Percentiles rank a stretch among this genome's conserved stretches.
Evolutionary conservation across 2,329 filamentous ascomycete genomes (phyloP).

Genomic region (Coniella vitis): DNA sequence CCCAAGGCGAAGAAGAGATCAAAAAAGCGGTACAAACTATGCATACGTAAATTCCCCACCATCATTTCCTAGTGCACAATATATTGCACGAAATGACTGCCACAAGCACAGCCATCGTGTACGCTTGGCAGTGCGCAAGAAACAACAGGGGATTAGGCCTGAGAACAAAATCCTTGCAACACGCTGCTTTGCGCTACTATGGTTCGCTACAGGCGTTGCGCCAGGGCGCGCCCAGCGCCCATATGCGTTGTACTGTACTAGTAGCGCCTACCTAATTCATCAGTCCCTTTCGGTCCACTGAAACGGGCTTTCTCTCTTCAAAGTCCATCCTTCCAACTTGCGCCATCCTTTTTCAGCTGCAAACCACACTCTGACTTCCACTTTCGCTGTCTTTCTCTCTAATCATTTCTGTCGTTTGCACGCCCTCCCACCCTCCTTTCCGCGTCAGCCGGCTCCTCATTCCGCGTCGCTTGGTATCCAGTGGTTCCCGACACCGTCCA

Average conservation of each 20-base stretch:
- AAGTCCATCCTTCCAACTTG: neutral
- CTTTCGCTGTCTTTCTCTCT: neutral
- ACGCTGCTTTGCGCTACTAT: neutral
- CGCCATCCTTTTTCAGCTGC: too few species aligned
- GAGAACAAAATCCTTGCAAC: neutral
- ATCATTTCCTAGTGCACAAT: too few species aligned
- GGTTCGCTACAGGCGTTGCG: neutral
- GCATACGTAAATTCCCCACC: too few species aligned
- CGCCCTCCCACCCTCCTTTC: neutral
- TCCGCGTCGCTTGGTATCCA: neutral
- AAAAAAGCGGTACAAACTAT: too few species aligned
- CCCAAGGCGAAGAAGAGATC: too few species aligned
- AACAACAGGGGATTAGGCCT: neutral
- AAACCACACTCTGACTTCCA: too few species aligned
- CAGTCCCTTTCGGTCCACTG: neutral
- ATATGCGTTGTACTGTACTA: too few species aligned
- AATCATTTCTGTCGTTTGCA: neutral
- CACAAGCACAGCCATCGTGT: constrained; percentile 1
- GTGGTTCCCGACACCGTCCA: neutral
- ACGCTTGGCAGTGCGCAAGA: neutral
- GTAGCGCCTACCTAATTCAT: neutral
- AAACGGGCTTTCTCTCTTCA: neutral
- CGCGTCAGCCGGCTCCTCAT: neutral
- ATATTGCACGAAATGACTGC: neutral
- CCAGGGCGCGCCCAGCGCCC: neutral